These are phyloP conservation scores for Pelagophyceae sp. DNA, from an alignment of 352 stramenopile species.

Conservation along the genomic window DNA sequence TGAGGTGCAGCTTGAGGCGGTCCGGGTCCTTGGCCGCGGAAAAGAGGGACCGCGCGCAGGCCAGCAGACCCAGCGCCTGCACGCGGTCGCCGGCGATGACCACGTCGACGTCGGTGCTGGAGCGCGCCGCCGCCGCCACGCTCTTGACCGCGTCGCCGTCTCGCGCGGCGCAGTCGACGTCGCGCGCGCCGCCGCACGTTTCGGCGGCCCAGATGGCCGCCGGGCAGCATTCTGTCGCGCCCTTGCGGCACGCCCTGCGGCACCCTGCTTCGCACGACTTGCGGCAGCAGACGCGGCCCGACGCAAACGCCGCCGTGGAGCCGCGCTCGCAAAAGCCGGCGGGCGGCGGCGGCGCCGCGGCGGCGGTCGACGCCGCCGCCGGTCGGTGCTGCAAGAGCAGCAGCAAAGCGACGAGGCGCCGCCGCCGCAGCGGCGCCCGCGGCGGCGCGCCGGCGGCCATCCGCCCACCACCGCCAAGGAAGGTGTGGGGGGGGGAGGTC, in stretches of 20 bases:
- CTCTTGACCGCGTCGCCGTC: neutral
- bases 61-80: constrained; percentile 3
- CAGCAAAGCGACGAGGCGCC: no score
- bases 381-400: no score
- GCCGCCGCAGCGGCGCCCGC: no score
- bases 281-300: no score
- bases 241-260: no score
- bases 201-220: neutral
- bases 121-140: neutral
- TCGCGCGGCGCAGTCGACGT: neutral
- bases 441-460: no score
- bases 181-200: neutral
- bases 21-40: neutral
- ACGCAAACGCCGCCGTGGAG: no score
- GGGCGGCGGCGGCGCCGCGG: no score
- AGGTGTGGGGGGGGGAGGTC: no score
- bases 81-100: constrained; percentile 14
- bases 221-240: neutral
- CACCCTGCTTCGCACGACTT: neutral
- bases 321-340: no score
- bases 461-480: no score
- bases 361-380: no score
- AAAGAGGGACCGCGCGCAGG: neutral
- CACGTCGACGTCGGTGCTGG: constrained; percentile 37
- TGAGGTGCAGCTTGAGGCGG: neutral